A percentile compares a stretch with the other conserved stretches of the same genome.
Conservation (phyloP, 1,284 basidiomycete genomes). For the Apiotrichum brassicae region DNA sequence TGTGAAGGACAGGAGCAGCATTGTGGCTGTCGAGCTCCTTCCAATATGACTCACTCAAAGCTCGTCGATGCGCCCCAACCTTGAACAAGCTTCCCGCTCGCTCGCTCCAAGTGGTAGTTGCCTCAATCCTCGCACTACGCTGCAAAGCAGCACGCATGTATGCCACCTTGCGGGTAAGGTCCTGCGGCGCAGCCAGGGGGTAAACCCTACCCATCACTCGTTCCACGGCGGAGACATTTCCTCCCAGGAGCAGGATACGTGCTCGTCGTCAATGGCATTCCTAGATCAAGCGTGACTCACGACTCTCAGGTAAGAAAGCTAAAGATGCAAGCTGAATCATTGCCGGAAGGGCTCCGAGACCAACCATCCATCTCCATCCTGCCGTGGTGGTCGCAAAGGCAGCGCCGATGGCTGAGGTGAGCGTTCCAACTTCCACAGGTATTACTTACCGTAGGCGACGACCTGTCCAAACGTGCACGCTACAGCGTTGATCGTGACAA, state of each 20-base stretch:
- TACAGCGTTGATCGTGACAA: slow-evolving; percentile 56
- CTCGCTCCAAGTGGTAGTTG: slow-evolving; percentile 58
- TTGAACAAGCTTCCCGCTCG: slow-evolving; percentile 55
- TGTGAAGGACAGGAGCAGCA: too few species aligned
- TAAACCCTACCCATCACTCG: slow-evolving; percentile 61
- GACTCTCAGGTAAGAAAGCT: slow-evolving; percentile 68
- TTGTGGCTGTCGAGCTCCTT: too few species aligned
- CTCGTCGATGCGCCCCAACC: slow-evolving; percentile 60
- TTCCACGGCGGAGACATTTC: slow-evolving; percentile 52
- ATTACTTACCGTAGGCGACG: slow-evolving; percentile 58
- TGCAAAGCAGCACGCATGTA: slow-evolving; percentile 57
- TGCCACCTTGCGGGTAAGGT: slow-evolving; percentile 62
- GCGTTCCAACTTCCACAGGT: neutral
- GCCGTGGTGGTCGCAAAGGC: slow-evolving; percentile 58
- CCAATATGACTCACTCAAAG: slow-evolving; percentile 55
- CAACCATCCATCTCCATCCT: slow-evolving; percentile 82
- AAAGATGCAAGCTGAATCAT: slow-evolving; percentile 59
- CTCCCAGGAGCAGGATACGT: slow-evolving; percentile 61
- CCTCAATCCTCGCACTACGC: slow-evolving; percentile 52
- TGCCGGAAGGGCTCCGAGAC: slow-evolving; percentile 63
- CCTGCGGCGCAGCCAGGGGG: slow-evolving; percentile 56
- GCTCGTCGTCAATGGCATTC: slow-evolving; percentile 50
- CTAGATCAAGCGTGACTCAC: slow-evolving; percentile 34
- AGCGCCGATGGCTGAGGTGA: slow-evolving; percentile 54
- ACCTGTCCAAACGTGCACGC: slow-evolving; percentile 58